These are phyloP conservation scores for Leptographium procerum DNA, from an alignment of 2,329 filamentous ascomycete genomes.

Conservation along the genomic window DNA sequence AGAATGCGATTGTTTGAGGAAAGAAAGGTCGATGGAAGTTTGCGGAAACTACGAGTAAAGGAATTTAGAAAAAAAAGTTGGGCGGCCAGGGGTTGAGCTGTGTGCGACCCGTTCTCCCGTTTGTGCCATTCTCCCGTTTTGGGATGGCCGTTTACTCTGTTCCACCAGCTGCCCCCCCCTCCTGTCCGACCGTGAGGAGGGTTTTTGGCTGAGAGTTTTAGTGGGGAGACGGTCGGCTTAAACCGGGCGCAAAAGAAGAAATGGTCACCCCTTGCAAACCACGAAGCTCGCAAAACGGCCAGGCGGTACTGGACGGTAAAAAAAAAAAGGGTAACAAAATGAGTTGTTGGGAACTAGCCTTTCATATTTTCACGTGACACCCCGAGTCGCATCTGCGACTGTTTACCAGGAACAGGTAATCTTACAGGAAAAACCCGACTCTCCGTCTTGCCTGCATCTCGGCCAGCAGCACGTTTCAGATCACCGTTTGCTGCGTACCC, in stretches of 20 bases:
- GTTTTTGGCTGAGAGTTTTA: neutral
- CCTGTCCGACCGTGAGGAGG: neutral
- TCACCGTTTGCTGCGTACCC: neutral
- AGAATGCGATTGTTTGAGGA: neutral
- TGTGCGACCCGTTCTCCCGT: neutral
- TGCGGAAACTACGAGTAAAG: neutral
- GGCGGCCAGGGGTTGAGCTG: neutral
- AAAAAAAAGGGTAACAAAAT: neutral
- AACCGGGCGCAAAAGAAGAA: neutral
- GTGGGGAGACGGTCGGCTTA: neutral
- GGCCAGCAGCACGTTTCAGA: neutral
- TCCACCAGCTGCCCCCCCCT: neutral
- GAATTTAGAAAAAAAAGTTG: neutral
- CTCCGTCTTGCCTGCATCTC: too few species aligned
- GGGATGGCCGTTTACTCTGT: neutral
- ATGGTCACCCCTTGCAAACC: too few species aligned
- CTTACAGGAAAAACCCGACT: too few species aligned
- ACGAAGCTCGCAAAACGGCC: neutral
- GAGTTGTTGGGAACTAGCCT: too few species aligned
- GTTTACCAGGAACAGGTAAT: too few species aligned
- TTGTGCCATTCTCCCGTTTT: neutral
- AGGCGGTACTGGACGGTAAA: neutral
- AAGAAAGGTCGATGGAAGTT: neutral
- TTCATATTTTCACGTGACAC: neutral
- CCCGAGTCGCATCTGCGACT: neutral